Conservation (phyloP, 2,329 filamentous ascomycete species). For the Phialocephala subalpina region DNA sequence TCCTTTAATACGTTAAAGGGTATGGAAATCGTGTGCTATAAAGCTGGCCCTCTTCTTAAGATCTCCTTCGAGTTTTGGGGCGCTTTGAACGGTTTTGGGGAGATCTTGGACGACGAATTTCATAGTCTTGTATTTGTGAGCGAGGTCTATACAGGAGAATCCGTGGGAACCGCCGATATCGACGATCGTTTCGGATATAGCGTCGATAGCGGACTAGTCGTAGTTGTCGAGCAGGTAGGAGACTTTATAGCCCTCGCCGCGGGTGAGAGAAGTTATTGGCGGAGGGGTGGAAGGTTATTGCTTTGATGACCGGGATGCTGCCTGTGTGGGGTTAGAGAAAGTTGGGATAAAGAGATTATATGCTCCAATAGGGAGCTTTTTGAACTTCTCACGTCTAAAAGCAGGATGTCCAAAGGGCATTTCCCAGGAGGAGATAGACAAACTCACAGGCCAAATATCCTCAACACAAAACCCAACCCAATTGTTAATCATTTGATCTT, state of each 20-base stretch:
- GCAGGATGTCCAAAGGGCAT: too few relatives aligned
- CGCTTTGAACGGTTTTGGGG: constrained; percentile 53
- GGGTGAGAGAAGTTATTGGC: constrained; percentile 63
- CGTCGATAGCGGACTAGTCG: constrained; percentile 58
- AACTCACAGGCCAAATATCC: constrained; percentile 51
- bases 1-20: constrained; percentile 58
- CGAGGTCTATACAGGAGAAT: constrained; percentile 62
- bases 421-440: neutral
- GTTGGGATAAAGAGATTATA: too few relatives aligned
- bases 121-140: constrained; percentile 56
- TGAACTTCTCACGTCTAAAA: too few relatives aligned
- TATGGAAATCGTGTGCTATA: constrained; percentile 63
- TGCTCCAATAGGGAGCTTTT: too few relatives aligned
- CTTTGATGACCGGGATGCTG: constrained; percentile 55
- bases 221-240: constrained; percentile 61
- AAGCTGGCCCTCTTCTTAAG: constrained; percentile 52
- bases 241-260: constrained; percentile 63
- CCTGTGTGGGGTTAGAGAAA: constrained; percentile 49
- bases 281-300: constrained; percentile 54
- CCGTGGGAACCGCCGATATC: constrained; percentile 67
- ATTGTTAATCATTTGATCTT: constrained; percentile 56
- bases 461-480: constrained; percentile 65
- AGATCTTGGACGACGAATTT: constrained; percentile 65
- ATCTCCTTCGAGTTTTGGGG: constrained; percentile 52
- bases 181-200: constrained; percentile 57